A percentile compares a stretch with the other conserved stretches of the same genome.
phyloP scores from a whole-genome alignment of 2,329 filamentous ascomycete species.

The Decorospora gaudefroyi region DNA sequence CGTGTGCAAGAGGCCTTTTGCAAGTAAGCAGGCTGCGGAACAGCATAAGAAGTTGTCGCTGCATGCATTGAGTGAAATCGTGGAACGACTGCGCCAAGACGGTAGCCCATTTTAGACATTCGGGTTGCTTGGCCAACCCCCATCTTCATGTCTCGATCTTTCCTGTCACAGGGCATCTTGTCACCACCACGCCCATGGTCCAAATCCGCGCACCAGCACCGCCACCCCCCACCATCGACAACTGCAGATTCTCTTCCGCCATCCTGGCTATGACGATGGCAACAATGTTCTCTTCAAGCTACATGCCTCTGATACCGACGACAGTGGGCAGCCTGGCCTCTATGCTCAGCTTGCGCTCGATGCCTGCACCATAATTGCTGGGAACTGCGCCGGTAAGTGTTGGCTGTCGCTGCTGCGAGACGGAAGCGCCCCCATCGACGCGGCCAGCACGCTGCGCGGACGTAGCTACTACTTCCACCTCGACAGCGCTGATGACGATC shows the following conservation, averaged over 20 bases:
- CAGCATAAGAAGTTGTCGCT: too few relatives aligned
- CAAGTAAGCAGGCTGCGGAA: too few relatives aligned
- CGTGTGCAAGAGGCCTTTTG: too few relatives aligned
- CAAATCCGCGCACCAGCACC: conserved; percentile 5
- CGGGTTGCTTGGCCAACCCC: too few relatives aligned
- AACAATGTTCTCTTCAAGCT: conserved; percentile 15
- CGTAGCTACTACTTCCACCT: conserved; percentile 14
- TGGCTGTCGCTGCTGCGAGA: conserved; percentile 12
- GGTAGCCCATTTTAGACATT: too few relatives aligned
- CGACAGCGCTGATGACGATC: conserved; percentile 4
- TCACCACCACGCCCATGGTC: conserved; percentile 6
- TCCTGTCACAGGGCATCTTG: too few relatives aligned
- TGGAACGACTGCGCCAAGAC: too few relatives aligned
- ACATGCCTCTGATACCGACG: conserved; percentile 9
- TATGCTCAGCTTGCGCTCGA: conserved; percentile 13
- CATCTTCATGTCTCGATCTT: too few relatives aligned
- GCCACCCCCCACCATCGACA: conserved; percentile 6
- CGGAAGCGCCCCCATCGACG: conserved; percentile 5
- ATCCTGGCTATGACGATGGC: conserved; percentile 16
- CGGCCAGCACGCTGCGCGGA: conserved; percentile 10
- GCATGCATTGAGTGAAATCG: too few relatives aligned
- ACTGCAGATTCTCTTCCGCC: conserved; percentile 11
- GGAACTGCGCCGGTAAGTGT: background rate
- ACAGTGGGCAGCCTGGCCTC: conserved; percentile 10
- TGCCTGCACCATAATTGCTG: conserved; percentile 13